A percentile compares a stretch with the other conserved stretches of the same genome.
phyloP scores from a whole-genome alignment of 2,329 filamentous ascomycete genomes.

The Cladophialophora psammophila region DNA sequence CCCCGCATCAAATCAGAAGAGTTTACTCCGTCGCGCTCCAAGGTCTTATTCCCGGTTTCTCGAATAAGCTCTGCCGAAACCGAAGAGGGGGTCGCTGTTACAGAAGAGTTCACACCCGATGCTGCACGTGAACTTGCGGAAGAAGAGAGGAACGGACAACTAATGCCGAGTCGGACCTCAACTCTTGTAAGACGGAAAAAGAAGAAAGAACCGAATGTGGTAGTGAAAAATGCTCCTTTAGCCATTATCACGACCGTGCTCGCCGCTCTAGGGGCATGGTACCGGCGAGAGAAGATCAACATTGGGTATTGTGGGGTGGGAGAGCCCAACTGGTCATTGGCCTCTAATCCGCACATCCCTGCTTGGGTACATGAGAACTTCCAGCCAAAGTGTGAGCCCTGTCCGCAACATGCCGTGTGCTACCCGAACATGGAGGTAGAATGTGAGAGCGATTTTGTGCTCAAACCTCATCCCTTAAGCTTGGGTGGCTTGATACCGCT shows the following conservation, averaged over 20 bases:
- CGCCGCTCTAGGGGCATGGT: conserved; percentile 78
- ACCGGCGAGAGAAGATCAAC: conserved; percentile 92
- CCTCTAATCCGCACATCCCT: conserved; percentile 70
- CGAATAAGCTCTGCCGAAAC: conserved; percentile 52
- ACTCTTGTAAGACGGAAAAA: conserved; percentile 51
- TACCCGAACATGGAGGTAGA: conserved; percentile 76
- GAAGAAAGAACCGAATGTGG: conserved; percentile 56
- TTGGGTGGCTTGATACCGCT: conserved; percentile 82
- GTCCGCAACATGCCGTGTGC: conserved; percentile 89
- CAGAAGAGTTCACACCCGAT: conserved; percentile 94
- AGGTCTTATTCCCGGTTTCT: conserved; percentile 55
- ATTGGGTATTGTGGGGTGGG: conserved; percentile 94
- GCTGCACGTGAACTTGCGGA: conserved; percentile 81
- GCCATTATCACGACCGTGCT: conserved; percentile 75
- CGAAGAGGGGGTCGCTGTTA: conserved; percentile 65
- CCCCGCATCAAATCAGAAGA: conserved; percentile 60
- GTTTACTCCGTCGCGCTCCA: conserved; percentile 65
- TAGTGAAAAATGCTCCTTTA: conserved; percentile 70
- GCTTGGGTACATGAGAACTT: conserved; percentile 71
- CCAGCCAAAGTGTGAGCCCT: conserved; percentile 85
- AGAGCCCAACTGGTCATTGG: conserved; percentile 65
- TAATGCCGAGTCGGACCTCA: conserved; percentile 42
- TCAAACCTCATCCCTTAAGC: conserved; percentile 83
- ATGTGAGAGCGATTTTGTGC: conserved; percentile 87
- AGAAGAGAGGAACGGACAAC: conserved; percentile 53